Base-by-base conservation (phyloP, 176 grass and related monocot species). In the Metroxylon sagu region DNA sequence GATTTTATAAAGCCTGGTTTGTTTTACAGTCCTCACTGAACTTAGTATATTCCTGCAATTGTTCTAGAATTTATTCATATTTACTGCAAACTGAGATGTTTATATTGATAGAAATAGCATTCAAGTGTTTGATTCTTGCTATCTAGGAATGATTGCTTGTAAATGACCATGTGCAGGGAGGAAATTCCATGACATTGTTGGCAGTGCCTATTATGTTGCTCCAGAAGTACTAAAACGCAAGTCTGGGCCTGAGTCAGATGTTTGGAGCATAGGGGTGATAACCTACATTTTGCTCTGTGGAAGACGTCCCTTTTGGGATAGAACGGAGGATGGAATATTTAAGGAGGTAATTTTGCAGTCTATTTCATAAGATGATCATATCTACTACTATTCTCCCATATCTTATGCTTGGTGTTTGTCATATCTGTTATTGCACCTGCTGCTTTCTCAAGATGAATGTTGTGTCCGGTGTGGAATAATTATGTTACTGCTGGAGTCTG, bases 211-310 rank as follows among this genome's bases (percentile, higher is more conserved):
- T 80, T 98, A 98, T 83, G 93, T 98, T 35, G 93, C 93, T 49
- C 93, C 93, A 29, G 93, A 98, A 82, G 93, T 98, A 49, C 62
- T 98, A 70, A 98, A 92, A 70, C 79, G 93, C 0, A 67, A 77
- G 18, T 98, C 93, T 23, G 93, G 93, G 12, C 93, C 93, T 48
- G 88, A 92, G 59, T 98, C 93, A 15, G 93, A 98, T 66, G 93
- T 98, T 69, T 98, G 93, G 93, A 98, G 93, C 70, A 98, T 98
- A 85, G 93, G 93, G 55, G 93, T 98, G 19, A 98, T 98, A 76
- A 92, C 93, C 43, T 98, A 98, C 59, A 98, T 98, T 80, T 77
- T 98, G 72, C 87, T 98, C 19, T 98, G 93, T 85, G 93, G 93
- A 54, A 88, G 80, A 69, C 93, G 84, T 2, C 93, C 93, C 16